Evolutionary conservation across 2,329 filamentous ascomycete species (phyloP).

Genomic region (Penicillium concentricum): DNA sequence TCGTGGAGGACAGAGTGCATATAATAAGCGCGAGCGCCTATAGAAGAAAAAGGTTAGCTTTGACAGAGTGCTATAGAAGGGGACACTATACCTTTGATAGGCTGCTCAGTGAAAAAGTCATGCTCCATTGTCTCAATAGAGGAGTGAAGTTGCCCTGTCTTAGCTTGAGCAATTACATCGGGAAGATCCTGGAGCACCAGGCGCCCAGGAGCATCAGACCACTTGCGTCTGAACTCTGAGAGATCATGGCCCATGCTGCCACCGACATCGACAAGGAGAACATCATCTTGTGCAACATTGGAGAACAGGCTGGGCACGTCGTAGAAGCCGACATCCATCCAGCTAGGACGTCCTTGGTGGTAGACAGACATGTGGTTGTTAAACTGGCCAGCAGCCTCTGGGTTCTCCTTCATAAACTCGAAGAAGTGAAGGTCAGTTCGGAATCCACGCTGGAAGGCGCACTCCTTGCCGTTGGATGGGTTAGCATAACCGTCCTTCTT

Average conservation of each 20-base stretch:
- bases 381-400: constrained; percentile 21
- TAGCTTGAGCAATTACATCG: constrained; percentile 34
- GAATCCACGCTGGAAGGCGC: constrained; percentile 29
- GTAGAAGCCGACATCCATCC: constrained; percentile 35
- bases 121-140: constrained; percentile 39
- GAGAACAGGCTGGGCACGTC: constrained; percentile 22
- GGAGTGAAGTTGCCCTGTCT: constrained; percentile 8
- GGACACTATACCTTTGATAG: constrained; percentile 39
- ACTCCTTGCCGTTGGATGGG: constrained; percentile 26
- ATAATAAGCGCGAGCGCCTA: constrained; percentile 36
- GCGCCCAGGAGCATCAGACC: constrained; percentile 40
- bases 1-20: constrained; percentile 37
- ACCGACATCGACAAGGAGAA: constrained; percentile 46
- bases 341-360: constrained; percentile 28
- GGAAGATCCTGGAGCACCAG: constrained; percentile 53
- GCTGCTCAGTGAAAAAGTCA: constrained; percentile 51
- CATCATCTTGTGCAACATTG: constrained; percentile 10
- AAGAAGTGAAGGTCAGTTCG: constrained; percentile 30
- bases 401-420: constrained; percentile 25
- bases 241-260: constrained; percentile 46
- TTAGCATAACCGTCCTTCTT: constrained; percentile 28
- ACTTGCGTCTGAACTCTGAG: constrained; percentile 37
- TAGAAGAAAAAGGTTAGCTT: not conserved
- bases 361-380: constrained; percentile 32
- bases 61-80: not conserved